Evolutionary conservation across 345 rosid species (phyloP).

Genomic region (Syzygium aqueum): DNA sequence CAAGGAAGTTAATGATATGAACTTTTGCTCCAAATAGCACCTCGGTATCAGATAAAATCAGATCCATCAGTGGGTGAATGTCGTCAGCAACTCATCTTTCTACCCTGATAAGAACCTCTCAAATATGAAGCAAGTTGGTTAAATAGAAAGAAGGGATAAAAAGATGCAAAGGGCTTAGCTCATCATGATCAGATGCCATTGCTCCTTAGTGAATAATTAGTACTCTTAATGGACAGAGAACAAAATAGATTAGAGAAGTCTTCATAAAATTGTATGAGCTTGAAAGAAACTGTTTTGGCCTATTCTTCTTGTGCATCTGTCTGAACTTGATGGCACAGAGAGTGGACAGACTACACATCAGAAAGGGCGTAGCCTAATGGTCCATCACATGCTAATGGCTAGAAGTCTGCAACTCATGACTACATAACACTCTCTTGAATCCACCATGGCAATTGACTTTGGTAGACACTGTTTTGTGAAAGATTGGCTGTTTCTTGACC

Average conservation of each 20-base stretch:
- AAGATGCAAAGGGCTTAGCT: not conserved
- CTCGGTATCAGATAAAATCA: not conserved
- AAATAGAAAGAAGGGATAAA: not conserved
- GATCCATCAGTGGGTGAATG: not conserved
- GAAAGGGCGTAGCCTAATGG: not conserved
- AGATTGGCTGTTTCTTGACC: not conserved
- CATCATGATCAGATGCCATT: not conserved
- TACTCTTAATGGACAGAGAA: not conserved
- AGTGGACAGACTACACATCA: not conserved
- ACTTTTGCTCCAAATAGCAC: not conserved
- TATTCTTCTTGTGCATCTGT: not conserved
- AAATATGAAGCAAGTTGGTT: not conserved
- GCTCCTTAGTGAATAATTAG: not conserved
- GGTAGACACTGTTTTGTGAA: not conserved
- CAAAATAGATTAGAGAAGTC: not conserved
- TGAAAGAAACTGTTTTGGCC: not conserved
- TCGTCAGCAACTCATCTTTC: not conserved
- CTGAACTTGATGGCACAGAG: not conserved
- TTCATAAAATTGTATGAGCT: not conserved
- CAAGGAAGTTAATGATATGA: not conserved
- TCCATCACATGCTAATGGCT: not conserved
- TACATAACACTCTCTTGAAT: not conserved
- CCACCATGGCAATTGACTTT: not conserved
- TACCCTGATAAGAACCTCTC: not conserved
- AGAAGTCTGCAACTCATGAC: not conserved